Percentiles rank a stretch among this genome's conserved stretches.
Evolutionary conservation across 257 asterid genomes (phyloP).

Genomic region (Voacanga thouarsii): DNA sequence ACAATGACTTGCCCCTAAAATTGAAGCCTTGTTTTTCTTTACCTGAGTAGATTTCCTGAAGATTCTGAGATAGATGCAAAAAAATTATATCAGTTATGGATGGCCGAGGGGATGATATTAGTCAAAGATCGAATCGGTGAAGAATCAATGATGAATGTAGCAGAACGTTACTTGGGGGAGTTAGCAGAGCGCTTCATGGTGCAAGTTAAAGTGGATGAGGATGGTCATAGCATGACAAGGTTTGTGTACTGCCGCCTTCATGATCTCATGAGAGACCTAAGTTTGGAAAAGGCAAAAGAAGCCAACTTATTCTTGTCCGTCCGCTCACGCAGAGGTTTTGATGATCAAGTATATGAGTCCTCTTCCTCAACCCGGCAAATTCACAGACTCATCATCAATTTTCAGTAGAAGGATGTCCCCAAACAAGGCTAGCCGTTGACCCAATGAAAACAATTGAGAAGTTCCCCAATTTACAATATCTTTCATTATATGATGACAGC

Average conservation of each 20-base stretch:
- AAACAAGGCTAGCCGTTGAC: background rate
- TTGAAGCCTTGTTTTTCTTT: background rate
- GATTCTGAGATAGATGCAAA: background rate
- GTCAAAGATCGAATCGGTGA: background rate
- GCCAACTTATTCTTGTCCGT: background rate
- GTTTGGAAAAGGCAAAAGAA: conserved; percentile 7
- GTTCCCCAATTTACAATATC: no score
- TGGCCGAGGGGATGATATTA: background rate
- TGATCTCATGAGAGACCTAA: conserved; percentile 15
- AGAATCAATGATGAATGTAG: background rate
- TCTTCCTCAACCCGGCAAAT: background rate
- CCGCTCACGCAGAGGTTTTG: background rate
- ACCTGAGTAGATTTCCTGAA: background rate
- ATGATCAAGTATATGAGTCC: background rate
- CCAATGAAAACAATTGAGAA: no score
- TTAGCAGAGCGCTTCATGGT: background rate
- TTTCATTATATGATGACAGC: no score
- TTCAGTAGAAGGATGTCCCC: background rate
- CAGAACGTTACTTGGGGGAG: background rate
- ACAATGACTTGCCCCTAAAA: background rate
- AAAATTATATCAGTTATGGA: background rate
- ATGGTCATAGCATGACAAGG: background rate
- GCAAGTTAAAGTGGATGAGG: background rate
- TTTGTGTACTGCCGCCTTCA: background rate
- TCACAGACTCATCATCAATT: background rate